phyloP scores from a whole-genome alignment of 108 stramenopile species.

The Stephanodiscus minutulus region DNA sequence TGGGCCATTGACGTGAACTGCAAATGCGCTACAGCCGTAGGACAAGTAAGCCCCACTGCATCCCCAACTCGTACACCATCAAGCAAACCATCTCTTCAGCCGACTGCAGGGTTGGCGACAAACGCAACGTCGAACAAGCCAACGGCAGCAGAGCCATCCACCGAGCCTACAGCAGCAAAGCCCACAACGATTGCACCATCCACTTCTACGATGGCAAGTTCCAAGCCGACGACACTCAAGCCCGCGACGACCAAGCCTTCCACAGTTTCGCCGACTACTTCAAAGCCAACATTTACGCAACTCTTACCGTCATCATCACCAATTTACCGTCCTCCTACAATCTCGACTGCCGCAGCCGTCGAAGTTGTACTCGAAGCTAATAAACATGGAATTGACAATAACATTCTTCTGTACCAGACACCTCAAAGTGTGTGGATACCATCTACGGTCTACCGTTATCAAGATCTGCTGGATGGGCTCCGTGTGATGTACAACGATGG shows the following conservation, averaged over 20 bases:
- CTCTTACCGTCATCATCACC: slow-evolving; percentile 24
- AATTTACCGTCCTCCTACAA: slow-evolving; percentile 7
- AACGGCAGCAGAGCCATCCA: neutral
- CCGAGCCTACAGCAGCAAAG: neutral
- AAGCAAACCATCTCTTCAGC: neutral
- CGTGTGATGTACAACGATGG: slow-evolving; percentile 44
- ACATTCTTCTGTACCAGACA: slow-evolving; percentile 37
- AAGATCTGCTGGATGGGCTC: slow-evolving; percentile 30
- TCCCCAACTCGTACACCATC: neutral
- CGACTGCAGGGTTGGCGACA: too few species aligned
- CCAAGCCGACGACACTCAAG: slow-evolving; percentile 1
- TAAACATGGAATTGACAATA: slow-evolving; percentile 41
- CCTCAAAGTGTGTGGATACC: slow-evolving; percentile 38
- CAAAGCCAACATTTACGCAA: neutral
- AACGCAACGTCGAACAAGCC: neutral
- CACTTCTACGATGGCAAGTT: neutral
- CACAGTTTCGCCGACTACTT: neutral
- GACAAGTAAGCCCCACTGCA: neutral
- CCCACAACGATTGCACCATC: neutral
- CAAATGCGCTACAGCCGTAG: neutral
- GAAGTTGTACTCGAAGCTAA: slow-evolving; percentile 35
- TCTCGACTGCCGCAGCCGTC: slow-evolving; percentile 21
- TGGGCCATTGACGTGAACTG: neutral
- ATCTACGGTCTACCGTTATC: slow-evolving; percentile 39
- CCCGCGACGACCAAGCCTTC: slow-evolving; percentile 1